Evolutionary conservation across 2,329 filamentous ascomycete genomes (phyloP), one percentile per base, ranked within the genome.

Genomic region (Chaetomium sp.): DNA sequence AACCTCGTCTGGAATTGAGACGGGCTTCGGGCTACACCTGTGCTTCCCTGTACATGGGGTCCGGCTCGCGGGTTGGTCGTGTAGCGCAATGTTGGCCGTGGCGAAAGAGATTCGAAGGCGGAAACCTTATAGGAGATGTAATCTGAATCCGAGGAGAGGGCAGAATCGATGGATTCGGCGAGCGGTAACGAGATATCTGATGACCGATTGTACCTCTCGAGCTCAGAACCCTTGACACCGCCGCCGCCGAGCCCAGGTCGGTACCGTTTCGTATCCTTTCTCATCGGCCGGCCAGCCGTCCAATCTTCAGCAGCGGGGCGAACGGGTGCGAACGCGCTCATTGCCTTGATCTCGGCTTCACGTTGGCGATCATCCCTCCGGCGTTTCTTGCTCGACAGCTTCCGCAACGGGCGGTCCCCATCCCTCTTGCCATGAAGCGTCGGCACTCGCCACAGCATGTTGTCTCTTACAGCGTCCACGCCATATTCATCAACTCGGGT

Each of bases 331-430:
- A 79, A 80, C 42, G 83, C 81, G 66, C 83, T 88, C 87, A 96
- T 89, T 53, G 89, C 85, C 67, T 86, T 88, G 67, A 96, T 91
- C 71, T 96, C 90, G 59, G 89, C 89, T 71, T 96, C 91, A 55
- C 92, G 81, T 56, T 87, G 79, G 67, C 84, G 82, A 60, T 95
- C 88, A 60, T 87, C 79, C 63, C 86, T 85, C 65, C 86, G 85
- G 64, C 86, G 82, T 72, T 89, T 92, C 73, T 89, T 95, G 74
- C 84, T 91, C 42, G 87, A 87, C 66, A 84, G 89, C 59, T 86
- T 85, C 57, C 85, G 81, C 51, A 81, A 72, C 34, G 75, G 74
- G 50, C 84, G 81, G 61, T 79, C 77, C 55, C 78, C 77, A 60
- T 77, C 77, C 63, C 81, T 80, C 68, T 86, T 88, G 63, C 76